Base-by-base conservation (phyloP, 805 yeast species). In the Blastobotrys robertii region DNA sequence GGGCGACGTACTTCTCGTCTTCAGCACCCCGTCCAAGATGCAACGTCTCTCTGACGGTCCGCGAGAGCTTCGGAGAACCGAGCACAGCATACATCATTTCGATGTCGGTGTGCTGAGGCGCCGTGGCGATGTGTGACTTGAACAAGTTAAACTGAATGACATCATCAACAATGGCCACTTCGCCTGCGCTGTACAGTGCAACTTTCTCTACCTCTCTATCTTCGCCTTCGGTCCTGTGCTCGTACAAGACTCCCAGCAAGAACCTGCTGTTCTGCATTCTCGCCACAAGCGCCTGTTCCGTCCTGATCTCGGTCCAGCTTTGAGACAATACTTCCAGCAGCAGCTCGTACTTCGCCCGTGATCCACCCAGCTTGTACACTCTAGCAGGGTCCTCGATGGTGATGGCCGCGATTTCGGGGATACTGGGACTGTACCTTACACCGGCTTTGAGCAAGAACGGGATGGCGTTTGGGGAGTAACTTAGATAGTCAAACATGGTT, bases 141-240 rank as follows among this genome's bases (percentile, higher is more conserved):
- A 65, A 65, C 38, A 54, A 53, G 45, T 64, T 62, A 52, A 51
- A 64, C 4, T 53, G 42, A 8, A 63, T 55, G 5, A 66, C 59
- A 42, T 66, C 64, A 43, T 65, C 68, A 8, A 60, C 62, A 32
- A 65, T 53, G 8, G 56, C 58, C 16, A 63, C 42, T 10, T 62
- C 56, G 1, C 44, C 10, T 1, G 65, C 60, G 3, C 43, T 15
- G 10, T 54, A 55, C 15, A 65, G 51, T 11, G 55, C 42, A 8
- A 41, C 46, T 30, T 45, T 47, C 1, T 50, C 48, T 3, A 34
- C 31, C 4, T 49, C 49, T 8, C 49, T 45, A 5, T 33, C 48
- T 12, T 49, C 54, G 2, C 33, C 44, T 13, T 50, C 49, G 4
- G 48, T 42, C 37, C 42, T 44, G 14, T 25, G 30, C 47, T 54